Evolutionary conservation across 2,329 filamentous ascomycete species (phyloP).

Genomic region (Paracorniculantispora psalliotae): DNA sequence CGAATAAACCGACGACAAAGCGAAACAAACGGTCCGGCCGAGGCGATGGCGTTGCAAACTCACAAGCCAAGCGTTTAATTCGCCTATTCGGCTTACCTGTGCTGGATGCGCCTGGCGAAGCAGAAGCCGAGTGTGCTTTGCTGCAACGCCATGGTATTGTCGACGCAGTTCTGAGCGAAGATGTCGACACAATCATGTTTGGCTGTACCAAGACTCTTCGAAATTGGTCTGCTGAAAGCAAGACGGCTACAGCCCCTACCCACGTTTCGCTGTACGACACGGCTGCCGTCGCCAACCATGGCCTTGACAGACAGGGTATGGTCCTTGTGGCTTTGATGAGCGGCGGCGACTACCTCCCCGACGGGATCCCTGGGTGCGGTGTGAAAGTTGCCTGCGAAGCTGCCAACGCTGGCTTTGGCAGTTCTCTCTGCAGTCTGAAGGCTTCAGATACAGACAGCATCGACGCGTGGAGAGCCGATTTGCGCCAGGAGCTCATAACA

Average conservation of each 20-base stretch:
- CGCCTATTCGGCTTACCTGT: constrained; percentile 77
- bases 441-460: constrained; percentile 55
- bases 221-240: constrained; percentile 74
- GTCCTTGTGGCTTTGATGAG: constrained; percentile 91
- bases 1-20: constrained; percentile 80
- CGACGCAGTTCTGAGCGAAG: constrained; percentile 91
- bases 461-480: constrained; percentile 62
- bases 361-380: constrained; percentile 82
- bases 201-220: constrained; percentile 74
- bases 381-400: constrained; percentile 87
- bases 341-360: constrained; percentile 88
- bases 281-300: constrained; percentile 48
- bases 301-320: constrained; percentile 82
- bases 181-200: constrained; percentile 98
- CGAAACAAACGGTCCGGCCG: constrained; percentile 70
- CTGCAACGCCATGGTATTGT: constrained; percentile 78
- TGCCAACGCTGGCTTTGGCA: constrained; percentile 80
- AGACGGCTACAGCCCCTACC: constrained; percentile 64
- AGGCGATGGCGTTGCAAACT: constrained; percentile 62
- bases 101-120: constrained; percentile 88
- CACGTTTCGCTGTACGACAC: constrained; percentile 81
- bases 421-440: constrained; percentile 62
- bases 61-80: constrained; percentile 78
- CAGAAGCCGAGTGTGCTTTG: constrained; percentile 90
- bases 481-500: constrained; percentile 71